Conservation (phyloP, 441 rosid species). For the Erodium moschatum region DNA sequence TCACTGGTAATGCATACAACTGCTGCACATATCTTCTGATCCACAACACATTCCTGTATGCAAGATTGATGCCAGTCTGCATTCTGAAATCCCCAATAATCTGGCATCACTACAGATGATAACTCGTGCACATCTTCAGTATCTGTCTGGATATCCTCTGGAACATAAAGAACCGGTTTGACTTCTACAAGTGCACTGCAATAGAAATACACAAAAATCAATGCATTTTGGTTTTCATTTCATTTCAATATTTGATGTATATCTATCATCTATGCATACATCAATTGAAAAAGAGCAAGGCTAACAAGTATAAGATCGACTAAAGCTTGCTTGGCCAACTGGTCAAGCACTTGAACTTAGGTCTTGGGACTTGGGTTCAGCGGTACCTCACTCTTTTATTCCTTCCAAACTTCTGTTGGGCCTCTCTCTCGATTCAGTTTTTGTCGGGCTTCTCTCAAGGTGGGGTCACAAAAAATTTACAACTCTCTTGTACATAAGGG, state of each 20-base stretch:
- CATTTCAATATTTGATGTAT: not conserved
- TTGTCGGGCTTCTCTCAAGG: too few species aligned
- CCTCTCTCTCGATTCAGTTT: too few species aligned
- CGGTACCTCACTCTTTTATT: too few species aligned
- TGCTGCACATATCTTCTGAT: conserved; percentile 50
- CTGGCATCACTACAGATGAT: conserved; percentile 18
- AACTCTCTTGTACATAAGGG: too few species aligned
- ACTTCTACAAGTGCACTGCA: conserved; percentile 83
- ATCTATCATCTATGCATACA: not conserved
- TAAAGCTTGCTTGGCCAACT: too few species aligned
- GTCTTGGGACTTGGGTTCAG: too few species aligned
- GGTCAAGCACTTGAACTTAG: too few species aligned
- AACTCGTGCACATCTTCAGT: conserved; percentile 26
- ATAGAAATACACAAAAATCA: conserved; percentile 1
- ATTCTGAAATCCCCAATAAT: conserved; percentile 47
- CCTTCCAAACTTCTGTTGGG: too few species aligned
- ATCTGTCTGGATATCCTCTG: conserved; percentile 32
- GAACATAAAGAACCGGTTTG: conserved; percentile 65
- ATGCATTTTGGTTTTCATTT: not conserved
- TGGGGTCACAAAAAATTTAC: too few species aligned
- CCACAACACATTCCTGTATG: conserved; percentile 54
- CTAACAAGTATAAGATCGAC: not conserved
- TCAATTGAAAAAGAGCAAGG: not conserved
- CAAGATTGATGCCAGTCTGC: conserved; percentile 76
- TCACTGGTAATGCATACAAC: conserved; percentile 50